These are phyloP conservation scores for Amanita rubescens DNA, from an alignment of 768 basidiomycete species.

Conservation along the genomic window DNA sequence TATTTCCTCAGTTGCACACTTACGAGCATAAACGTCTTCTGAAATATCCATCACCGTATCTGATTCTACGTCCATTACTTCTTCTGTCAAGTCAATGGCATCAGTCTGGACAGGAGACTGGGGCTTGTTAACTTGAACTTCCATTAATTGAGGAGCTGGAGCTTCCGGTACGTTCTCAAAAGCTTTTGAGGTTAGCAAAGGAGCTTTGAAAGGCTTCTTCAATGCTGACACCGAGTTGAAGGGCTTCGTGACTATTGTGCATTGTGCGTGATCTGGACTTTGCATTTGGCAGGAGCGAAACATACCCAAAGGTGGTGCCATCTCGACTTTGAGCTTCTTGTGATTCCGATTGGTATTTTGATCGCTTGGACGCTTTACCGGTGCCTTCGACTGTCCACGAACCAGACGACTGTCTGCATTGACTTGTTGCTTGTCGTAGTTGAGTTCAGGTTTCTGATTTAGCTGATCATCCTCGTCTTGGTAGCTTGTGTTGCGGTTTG, in stretches of 20 bases:
- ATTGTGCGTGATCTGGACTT: neutral
- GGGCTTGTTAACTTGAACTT: neutral
- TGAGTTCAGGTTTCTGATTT: neutral
- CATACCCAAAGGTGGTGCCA: slow-evolving; percentile 27
- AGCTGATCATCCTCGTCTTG: slow-evolving; percentile 9
- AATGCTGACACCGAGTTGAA: slow-evolving; percentile 32
- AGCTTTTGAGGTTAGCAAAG: slow-evolving; percentile 16
- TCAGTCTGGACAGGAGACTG: neutral
- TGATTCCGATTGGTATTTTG: slow-evolving; percentile 2
- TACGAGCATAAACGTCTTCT: neutral
- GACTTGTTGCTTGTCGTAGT: neutral
- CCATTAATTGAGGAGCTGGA: neutral
- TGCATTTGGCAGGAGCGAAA: neutral
- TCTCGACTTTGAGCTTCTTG: slow-evolving; percentile 29
- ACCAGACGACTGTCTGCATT: neutral
- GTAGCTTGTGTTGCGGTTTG: slow-evolving; percentile 8
- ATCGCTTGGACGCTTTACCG: slow-evolving; percentile 10
- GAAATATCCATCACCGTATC: neutral
- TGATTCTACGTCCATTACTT: neutral
- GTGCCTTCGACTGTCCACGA: neutral
- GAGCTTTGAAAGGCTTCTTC: slow-evolving; percentile 44
- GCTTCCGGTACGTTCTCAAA: neutral
- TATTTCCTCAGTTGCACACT: neutral
- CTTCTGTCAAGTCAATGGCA: neutral
- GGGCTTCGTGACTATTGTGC: slow-evolving; percentile 37